Evolutionary conservation across 805 yeast genomes (phyloP), one percentile per base, ranked within the genome.

Genomic region (Kuraishia hungarica): DNA sequence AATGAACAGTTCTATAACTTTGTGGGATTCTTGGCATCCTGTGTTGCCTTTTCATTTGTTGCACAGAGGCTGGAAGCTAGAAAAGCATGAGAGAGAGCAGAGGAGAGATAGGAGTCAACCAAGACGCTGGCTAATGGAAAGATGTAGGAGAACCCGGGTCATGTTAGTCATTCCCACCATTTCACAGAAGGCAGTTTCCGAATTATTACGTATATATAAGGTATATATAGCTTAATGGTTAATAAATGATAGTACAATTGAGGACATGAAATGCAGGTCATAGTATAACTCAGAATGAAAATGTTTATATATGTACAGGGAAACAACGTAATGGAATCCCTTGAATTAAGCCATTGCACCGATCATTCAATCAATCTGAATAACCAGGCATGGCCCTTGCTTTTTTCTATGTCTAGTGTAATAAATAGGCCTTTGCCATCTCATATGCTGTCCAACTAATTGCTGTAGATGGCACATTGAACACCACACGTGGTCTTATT

Each of bases 361-460:
- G 8, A 48, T 50, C 21, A 50, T 17, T 35, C 43, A 35, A 13
- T 35, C n/a, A 35, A 6, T 2, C 11, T 35, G n/a, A 35, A 35
- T 15, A 3, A 15, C 17, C 43, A 35, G 15, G 17, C 26, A 19
- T 50, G 13, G 39, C 20, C 26, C 2, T 8, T 21, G 8, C 23
- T 19, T 22, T n/a, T 46, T 46, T n/a, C 23, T 20, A 19, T 39
- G 11, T 46, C 48, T 46, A 46, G 26, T 53, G 58, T 21, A 79
- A 67, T 64, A 85, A 70, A 60, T 86, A 77, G 61, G 82, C 85
- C 72, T 93, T 93, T 50, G 97, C 97, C 93, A 92, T 89, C 69
- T 93, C 99, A 70, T 93, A 93, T 26, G 96, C 89, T 1, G 98
- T 93, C 98, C 98, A 93, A 60, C 96, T 85, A 58, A 93, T 91